Conservation (phyloP, 2,329 filamentous ascomycete species). For the Aspergillus amoenus region DNA sequence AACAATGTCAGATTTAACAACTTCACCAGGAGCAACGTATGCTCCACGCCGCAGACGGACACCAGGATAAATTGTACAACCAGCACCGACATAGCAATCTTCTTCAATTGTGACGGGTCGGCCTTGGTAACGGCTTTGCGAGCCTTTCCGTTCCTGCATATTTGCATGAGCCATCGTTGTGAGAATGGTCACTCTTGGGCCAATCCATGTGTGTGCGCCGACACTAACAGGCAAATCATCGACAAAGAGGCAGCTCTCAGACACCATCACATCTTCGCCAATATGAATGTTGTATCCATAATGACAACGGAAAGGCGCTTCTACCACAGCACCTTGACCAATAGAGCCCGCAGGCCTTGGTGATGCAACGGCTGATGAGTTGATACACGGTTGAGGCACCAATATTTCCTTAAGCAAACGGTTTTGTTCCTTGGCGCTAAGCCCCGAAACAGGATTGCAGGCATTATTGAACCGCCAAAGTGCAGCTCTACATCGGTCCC, state of each 20-base stretch:
- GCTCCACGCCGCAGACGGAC: constrained; percentile 43
- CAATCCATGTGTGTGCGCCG: constrained; percentile 67
- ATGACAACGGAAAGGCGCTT: constrained; percentile 87
- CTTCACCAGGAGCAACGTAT: constrained; percentile 46
- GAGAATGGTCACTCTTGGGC: constrained; percentile 83
- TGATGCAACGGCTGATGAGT: constrained; percentile 54
- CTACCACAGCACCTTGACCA: constrained; percentile 74
- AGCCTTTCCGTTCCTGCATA: constrained; percentile 70
- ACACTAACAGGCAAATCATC: constrained; percentile 84
- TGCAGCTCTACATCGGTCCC: constrained; percentile 78
- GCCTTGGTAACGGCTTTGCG: constrained; percentile 69
- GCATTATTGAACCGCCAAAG: constrained; percentile 86
- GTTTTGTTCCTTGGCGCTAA: constrained; percentile 54
- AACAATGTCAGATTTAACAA: constrained; percentile 45
- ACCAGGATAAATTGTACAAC: constrained; percentile 57
- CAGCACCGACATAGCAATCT: constrained; percentile 65
- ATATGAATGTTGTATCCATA: constrained; percentile 95
- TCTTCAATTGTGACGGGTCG: constrained; percentile 73
- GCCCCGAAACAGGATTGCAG: constrained; percentile 69
- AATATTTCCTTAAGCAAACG: constrained; percentile 41
- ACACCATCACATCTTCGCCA: constrained; percentile 80
- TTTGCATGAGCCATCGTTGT: constrained; percentile 73
- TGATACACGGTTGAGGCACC: constrained; percentile 31
- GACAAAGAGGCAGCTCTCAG: constrained; percentile 78
- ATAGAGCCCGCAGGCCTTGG: constrained; percentile 60